phyloP scores from a whole-genome alignment of 139 green algal species.

The Chlorella sp. region DNA sequence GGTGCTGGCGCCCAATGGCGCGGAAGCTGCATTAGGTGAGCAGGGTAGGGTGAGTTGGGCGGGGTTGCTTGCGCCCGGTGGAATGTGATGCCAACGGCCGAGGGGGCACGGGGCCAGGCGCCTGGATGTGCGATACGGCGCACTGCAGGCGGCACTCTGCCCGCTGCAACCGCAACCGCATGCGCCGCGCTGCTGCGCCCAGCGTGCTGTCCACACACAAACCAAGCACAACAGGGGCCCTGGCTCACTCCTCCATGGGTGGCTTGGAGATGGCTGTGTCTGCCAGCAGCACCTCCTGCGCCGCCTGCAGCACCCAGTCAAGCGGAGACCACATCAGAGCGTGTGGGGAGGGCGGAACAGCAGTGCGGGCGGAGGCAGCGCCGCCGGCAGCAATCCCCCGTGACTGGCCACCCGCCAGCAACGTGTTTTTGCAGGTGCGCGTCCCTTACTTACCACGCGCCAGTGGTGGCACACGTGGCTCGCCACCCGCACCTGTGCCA shows the following conservation, averaged over 20 bases:
- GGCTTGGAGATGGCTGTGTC: slow-evolving; percentile 43
- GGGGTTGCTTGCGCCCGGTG: too few relatives aligned
- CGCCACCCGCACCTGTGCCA: slow-evolving; percentile 19
- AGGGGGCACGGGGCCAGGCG: background rate
- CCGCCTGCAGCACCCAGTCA: background rate
- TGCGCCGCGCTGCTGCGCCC: too few relatives aligned
- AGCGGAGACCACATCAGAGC: background rate
- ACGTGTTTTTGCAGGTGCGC: too few relatives aligned
- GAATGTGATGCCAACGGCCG: background rate
- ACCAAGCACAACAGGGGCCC: background rate
- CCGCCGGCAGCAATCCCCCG: too few relatives aligned
- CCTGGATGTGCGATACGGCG: background rate
- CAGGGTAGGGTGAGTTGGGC: background rate
- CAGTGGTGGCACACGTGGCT: slow-evolving; percentile 34
- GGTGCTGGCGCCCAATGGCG: background rate
- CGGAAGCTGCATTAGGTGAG: background rate
- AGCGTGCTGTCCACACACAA: too few relatives aligned
- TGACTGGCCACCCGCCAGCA: too few relatives aligned
- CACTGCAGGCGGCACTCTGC: background rate
- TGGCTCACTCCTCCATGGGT: slow-evolving; percentile 18
- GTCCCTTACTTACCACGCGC: background rate
- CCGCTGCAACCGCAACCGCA: background rate
- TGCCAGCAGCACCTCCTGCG: slow-evolving; percentile 28
- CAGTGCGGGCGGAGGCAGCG: too few relatives aligned
- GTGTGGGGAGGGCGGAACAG: too few relatives aligned